phyloP scores from a whole-genome alignment of 768 basidiomycete genomes.

The Lepiota brunneoincarnata region DNA sequence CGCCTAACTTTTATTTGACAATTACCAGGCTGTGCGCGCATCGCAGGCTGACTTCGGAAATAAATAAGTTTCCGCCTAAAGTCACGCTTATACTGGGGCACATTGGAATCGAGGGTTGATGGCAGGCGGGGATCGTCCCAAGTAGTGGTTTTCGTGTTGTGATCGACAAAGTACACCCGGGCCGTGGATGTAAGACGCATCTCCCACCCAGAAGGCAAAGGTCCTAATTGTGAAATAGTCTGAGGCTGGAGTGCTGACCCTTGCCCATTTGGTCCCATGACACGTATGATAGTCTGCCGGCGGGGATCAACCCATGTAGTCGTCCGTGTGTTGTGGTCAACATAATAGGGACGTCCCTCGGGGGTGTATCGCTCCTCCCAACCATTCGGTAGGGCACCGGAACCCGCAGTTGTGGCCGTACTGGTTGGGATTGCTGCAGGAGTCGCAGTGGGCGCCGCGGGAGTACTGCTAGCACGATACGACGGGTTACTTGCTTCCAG shows the following conservation, averaged over 20 bases:
- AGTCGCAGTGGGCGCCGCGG: slow-evolving; percentile 29
- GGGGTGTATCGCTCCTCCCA: slow-evolving; percentile 99
- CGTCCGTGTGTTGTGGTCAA: slow-evolving; percentile 98
- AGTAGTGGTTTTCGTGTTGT: slow-evolving; percentile 99
- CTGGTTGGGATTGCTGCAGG: slow-evolving; percentile 40
- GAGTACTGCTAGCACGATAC: slow-evolving; percentile 29
- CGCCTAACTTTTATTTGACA: slow-evolving; percentile 98
- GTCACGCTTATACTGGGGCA: slow-evolving; percentile 99
- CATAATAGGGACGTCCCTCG: slow-evolving; percentile 97
- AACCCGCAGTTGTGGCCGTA: slow-evolving; percentile 65
- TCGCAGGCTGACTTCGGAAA: slow-evolving; percentile 97
- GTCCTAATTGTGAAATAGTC: slow-evolving; percentile 94
- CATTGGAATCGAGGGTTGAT: slow-evolving; percentile 92
- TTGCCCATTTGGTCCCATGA: slow-evolving; percentile 92
- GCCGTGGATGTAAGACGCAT: slow-evolving; percentile 99
- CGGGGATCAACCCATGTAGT: slow-evolving; percentile 99
- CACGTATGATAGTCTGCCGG: slow-evolving; percentile 93
- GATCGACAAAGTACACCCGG: slow-evolving; percentile 98
- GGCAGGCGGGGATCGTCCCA: slow-evolving; percentile 99
- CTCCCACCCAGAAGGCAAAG: slow-evolving; percentile 97
- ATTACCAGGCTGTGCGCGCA: slow-evolving; percentile 97
- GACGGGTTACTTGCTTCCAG: slow-evolving; percentile 64
- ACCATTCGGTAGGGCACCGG: slow-evolving; percentile 88
- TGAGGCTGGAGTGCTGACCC: slow-evolving; percentile 88
- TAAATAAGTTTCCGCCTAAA: slow-evolving; percentile 99